Percentiles rank a stretch among this genome's conserved stretches.
These are phyloP conservation scores for Trypanosoma conorhini DNA, from an alignment of 208 protist genomes.

Conservation along the genomic window DNA sequence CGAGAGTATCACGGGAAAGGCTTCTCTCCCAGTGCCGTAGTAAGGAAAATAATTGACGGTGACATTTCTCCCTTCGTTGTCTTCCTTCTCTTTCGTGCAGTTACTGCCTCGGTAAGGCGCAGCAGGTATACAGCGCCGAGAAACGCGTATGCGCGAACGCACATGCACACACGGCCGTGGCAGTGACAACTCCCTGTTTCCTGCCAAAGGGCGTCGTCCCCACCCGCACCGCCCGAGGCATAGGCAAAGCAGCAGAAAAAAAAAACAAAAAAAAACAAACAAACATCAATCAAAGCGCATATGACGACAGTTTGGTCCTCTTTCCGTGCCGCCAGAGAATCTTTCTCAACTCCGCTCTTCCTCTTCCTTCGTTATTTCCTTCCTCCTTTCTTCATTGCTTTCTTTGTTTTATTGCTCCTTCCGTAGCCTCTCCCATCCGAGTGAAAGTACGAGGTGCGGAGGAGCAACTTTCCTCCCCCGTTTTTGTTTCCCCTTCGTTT, in stretches of 20 bases:
- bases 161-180: not conserved
- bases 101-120: not conserved
- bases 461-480: not conserved
- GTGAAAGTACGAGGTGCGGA: too few relatives aligned
- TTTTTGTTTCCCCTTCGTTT: slow-evolving; percentile 15
- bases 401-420: too few relatives aligned
- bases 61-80: too few relatives aligned
- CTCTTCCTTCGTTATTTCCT: too few relatives aligned
- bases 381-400: too few relatives aligned
- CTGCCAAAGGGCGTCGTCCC: not conserved
- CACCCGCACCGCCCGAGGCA: not conserved
- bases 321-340: too few relatives aligned
- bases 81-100: too few relatives aligned
- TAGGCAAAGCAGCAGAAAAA: not conserved
- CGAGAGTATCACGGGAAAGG: slow-evolving; percentile 13
- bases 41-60: not conserved
- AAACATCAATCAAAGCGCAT: too few relatives aligned
- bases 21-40: slow-evolving; percentile 17
- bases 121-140: not conserved
- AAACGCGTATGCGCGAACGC: not conserved
- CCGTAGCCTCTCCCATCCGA: too few relatives aligned
- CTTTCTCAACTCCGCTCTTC: too few relatives aligned
- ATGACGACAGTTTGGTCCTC: too few relatives aligned
- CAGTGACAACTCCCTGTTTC: not conserved
- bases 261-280: too few relatives aligned